These are phyloP conservation scores for Gossypium laxum DNA, from an alignment of 441 rosid species.

Conservation along the genomic window DNA sequence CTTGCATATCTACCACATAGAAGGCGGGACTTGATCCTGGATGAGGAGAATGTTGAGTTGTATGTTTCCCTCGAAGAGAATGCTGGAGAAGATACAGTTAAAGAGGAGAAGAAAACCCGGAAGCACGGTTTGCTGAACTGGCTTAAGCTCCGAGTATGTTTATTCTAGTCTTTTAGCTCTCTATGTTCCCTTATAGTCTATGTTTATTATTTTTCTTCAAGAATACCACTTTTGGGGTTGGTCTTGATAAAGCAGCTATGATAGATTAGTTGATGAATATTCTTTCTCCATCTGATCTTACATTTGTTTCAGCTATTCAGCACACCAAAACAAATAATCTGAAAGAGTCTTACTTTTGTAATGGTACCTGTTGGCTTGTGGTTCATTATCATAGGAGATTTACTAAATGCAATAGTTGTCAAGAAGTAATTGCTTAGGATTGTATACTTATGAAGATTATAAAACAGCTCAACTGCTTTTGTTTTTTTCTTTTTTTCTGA, in stretches of 20 bases:
- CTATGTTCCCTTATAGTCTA: constrained; percentile 1
- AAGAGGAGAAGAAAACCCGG: constrained; percentile 72
- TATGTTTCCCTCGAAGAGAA: constrained; percentile 63
- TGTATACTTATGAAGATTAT: neutral
- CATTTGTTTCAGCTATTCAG: constrained; percentile 2
- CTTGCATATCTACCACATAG: constrained; percentile 91
- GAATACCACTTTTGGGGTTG: constrained; percentile 2
- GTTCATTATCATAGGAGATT: neutral
- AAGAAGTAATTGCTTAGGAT: neutral
- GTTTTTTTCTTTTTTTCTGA: neutral
- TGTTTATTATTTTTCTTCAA: neutral
- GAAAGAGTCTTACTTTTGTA: neutral
- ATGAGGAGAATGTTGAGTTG: constrained; percentile 69
- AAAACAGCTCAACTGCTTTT: neutral
- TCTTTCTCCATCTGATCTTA: constrained; percentile 10
- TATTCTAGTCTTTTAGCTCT: constrained; percentile 15
- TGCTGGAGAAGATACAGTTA: constrained; percentile 42
- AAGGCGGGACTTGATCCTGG: constrained; percentile 82
- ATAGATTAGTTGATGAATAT: constrained; percentile 6
- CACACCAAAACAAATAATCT: neutral
- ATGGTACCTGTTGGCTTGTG: neutral
- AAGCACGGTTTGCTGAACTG: constrained; percentile 88
- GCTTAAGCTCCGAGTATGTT: constrained; percentile 78
- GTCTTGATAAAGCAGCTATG: neutral
- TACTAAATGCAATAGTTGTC: neutral